Percentiles rank a stretch among this genome's conserved stretches.
Evolutionary conservation across 768 basidiomycete species (phyloP).

Genomic region (Floccularia luteovirens): DNA sequence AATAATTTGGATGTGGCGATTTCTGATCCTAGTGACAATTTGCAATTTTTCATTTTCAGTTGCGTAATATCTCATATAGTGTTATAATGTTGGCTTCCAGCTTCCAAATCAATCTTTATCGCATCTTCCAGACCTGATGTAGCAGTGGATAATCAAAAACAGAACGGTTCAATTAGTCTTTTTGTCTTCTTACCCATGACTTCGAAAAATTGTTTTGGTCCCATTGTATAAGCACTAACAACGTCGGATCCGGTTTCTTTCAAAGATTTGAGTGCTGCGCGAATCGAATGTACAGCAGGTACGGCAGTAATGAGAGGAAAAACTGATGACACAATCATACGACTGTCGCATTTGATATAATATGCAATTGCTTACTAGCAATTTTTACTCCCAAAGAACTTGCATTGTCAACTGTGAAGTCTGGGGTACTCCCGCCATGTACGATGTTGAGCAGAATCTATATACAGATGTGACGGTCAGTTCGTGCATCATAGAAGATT

Average conservation of each 20-base stretch:
- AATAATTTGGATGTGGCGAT: too few relatives aligned
- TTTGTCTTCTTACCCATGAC: constrained; percentile 30
- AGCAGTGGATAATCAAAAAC: background rate
- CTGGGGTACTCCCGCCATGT: constrained; percentile 42
- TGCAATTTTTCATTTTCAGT: background rate
- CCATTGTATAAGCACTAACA: constrained; percentile 29
- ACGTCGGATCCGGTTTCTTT: constrained; percentile 45
- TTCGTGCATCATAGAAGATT: constrained; percentile 1
- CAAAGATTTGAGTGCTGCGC: constrained; percentile 36
- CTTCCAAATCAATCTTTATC: constrained; percentile 12
- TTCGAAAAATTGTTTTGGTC: constrained; percentile 43
- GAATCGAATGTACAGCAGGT: constrained; percentile 40
- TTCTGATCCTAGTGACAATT: too few relatives aligned
- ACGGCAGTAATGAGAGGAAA: constrained; percentile 41
- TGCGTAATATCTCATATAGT: background rate
- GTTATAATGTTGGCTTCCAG: constrained; percentile 6
- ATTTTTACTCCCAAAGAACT: constrained; percentile 38
- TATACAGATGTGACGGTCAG: background rate
- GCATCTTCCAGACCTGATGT: constrained; percentile 15
- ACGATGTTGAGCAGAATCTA: constrained; percentile 43
- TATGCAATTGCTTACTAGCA: constrained; percentile 14
- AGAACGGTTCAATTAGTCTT: background rate
- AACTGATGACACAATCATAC: constrained; percentile 17
- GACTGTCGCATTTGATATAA: background rate
- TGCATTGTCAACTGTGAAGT: constrained; percentile 39